Conservation (phyloP, 306 rosid genomes). For the Prosopis cineraria region DNA sequence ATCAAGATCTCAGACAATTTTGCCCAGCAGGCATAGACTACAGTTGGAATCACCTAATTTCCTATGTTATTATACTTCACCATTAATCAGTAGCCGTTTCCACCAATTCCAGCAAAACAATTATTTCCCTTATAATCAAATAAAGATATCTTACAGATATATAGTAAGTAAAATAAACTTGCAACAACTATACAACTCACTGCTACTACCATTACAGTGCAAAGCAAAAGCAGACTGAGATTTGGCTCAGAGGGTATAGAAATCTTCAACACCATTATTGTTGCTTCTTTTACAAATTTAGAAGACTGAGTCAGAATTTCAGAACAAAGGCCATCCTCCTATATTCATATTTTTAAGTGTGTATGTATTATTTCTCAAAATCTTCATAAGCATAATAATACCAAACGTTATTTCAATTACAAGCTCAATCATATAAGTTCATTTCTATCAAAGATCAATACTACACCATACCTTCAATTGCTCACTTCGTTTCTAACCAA, state of each 20-base stretch:
- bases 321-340: background rate
- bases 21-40: background rate
- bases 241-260: background rate
- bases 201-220: background rate
- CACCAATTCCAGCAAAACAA: background rate
- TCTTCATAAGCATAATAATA: background rate
- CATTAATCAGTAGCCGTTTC: background rate
- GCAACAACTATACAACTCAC: background rate
- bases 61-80: background rate
- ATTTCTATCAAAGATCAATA: background rate
- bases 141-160: background rate
- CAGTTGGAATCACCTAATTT: background rate
- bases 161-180: background rate
- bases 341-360: slow-evolving; percentile 4
- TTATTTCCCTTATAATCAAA: background rate
- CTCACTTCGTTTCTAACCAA: background rate
- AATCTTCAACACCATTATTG: slow-evolving; percentile 1
- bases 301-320: background rate
- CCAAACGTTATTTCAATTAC: background rate
- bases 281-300: background rate
- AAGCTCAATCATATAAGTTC: too few relatives aligned
- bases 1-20: background rate
- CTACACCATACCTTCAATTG: slow-evolving; percentile 13
- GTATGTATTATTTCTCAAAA: background rate
- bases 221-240: slow-evolving; percentile 9